Conservation (phyloP, 129 eudicot genomes). For the Gnaphalium uliginosum region DNA sequence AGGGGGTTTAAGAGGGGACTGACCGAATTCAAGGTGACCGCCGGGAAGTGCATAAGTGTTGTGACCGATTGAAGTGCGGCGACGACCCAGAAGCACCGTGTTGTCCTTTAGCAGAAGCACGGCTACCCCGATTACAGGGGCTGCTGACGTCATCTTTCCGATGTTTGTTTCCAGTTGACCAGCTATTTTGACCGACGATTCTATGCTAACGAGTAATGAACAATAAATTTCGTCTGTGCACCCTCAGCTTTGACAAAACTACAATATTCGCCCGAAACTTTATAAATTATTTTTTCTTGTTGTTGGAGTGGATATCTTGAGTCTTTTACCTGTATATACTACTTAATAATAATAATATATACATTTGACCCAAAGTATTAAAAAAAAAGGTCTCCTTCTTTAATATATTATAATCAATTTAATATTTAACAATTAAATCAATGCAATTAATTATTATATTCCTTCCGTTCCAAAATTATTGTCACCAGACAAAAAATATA, state of each 20-base stretch:
- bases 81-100: conserved; percentile 74
- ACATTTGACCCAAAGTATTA: too few relatives aligned
- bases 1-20: conserved; percentile 11
- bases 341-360: too few relatives aligned
- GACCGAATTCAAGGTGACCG: conserved; percentile 93
- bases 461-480: too few relatives aligned
- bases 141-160: conserved; percentile 25
- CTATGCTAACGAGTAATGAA: not conserved
- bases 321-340: too few relatives aligned
- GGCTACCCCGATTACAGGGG: conserved; percentile 66
- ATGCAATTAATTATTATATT: too few relatives aligned
- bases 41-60: conserved; percentile 85
- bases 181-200: not conserved
- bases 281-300: not conserved
- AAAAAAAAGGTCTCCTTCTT: too few relatives aligned
- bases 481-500: too few relatives aligned
- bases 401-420: too few relatives aligned
- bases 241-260: conserved; percentile 13
- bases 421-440: too few relatives aligned
- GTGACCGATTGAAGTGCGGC: conserved; percentile 62
- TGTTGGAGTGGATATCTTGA: too few relatives aligned
- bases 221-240: not conserved
- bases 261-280: not conserved
- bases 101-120: conserved; percentile 63
- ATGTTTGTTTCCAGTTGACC: not conserved